Evolutionary conservation across 2,329 filamentous ascomycete genomes (phyloP).

Genomic region (Colletotrichum sp.): DNA sequence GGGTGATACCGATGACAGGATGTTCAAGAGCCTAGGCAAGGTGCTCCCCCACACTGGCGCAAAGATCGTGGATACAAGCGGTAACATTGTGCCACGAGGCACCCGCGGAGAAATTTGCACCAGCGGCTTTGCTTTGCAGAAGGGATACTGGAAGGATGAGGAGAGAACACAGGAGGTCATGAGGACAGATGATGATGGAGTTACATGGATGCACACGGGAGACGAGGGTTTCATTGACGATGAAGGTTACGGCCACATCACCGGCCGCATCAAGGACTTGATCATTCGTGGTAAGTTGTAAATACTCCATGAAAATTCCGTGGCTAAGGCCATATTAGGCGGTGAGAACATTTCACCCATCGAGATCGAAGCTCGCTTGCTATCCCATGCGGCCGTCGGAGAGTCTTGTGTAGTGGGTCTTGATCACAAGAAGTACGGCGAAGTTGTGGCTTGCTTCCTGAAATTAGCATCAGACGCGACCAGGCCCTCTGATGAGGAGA

Average conservation of each 20-base stretch:
- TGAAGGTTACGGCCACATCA: neutral
- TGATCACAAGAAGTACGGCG: neutral
- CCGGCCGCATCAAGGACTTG: neutral
- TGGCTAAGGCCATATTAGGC: neutral
- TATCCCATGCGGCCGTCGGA: neutral
- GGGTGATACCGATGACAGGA: neutral
- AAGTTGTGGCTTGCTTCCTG: neutral
- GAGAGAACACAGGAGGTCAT: slow-evolving; percentile 25
- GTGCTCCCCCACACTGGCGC: neutral
- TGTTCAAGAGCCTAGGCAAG: neutral
- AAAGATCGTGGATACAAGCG: neutral
- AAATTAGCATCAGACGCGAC: neutral
- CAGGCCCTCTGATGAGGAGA: neutral
- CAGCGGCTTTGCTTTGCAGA: slow-evolving; percentile 62
- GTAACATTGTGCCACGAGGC: slow-evolving; percentile 52
- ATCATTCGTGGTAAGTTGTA: neutral
- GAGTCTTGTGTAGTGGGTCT: neutral
- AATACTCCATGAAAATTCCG: neutral
- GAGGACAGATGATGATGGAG: neutral
- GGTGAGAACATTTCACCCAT: neutral
- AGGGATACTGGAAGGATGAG: slow-evolving; percentile 68
- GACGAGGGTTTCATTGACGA: neutral
- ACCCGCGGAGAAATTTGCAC: slow-evolving; percentile 69
- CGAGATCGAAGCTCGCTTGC: neutral
- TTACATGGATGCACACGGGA: neutral